phyloP scores from a whole-genome alignment of 164 flowering plant species.

The Chimonanthus salicifolius region DNA sequence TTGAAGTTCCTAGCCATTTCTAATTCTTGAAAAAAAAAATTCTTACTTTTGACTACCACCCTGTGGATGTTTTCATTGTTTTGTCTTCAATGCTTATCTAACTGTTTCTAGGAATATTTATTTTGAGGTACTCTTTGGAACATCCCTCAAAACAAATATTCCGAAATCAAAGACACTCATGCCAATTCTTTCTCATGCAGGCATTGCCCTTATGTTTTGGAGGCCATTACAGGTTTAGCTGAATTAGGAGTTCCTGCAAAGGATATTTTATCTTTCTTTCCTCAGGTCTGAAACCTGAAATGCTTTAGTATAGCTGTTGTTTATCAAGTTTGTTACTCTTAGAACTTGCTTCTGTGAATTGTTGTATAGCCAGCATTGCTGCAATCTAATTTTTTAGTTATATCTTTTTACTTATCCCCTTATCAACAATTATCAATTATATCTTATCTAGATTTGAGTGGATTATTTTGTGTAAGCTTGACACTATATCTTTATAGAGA shows the following conservation, averaged over 20 bases:
- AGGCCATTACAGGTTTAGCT: constrained; percentile 84
- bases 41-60: background rate
- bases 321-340: background rate
- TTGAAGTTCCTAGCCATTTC: background rate
- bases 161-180: background rate
- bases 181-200: constrained; percentile 34
- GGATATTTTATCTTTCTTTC: constrained; percentile 76
- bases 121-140: background rate
- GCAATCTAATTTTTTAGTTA: background rate
- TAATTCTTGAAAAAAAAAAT: background rate
- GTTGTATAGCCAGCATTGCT: background rate
- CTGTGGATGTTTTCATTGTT: background rate
- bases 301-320: background rate
- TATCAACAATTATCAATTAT: too few species aligned
- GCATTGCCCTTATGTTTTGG: constrained; percentile 76
- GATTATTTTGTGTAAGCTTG: too few species aligned
- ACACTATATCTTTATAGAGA: too few species aligned
- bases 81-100: background rate
- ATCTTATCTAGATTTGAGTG: too few species aligned
- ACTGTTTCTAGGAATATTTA: background rate
- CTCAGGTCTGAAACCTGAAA: constrained; percentile 52
- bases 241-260: constrained; percentile 80
- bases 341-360: background rate
- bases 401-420: too few species aligned
- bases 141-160: background rate